Conservation (phyloP, 257 asterid genomes). For the Gynochthodes officinalis region DNA sequence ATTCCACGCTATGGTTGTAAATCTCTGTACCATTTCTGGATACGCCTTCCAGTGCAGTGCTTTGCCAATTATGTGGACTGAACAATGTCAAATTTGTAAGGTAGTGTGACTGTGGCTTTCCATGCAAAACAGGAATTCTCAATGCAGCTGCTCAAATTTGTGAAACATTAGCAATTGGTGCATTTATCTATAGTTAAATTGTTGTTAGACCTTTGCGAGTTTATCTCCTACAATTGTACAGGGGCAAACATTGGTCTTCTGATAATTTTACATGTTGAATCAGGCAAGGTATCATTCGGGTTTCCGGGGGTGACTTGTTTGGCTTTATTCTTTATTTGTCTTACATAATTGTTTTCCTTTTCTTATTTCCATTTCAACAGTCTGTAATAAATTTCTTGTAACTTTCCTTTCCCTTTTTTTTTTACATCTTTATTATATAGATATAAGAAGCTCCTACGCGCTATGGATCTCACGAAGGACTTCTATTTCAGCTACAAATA, state of each 20-base stretch:
- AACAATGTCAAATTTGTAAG: slow-evolving; percentile 1
- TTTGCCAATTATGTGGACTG: slow-evolving; percentile 14
- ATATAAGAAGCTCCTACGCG: slow-evolving; percentile 91
- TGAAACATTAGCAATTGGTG: slow-evolving; percentile 25
- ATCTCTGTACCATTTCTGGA: slow-evolving; percentile 25
- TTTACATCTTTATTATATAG: slow-evolving; percentile 48
- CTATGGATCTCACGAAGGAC: slow-evolving; percentile 93
- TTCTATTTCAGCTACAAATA: slow-evolving; percentile 98
- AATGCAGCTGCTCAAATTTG: background rate
- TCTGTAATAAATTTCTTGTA: slow-evolving; percentile 27
- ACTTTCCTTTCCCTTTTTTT: slow-evolving; percentile 40
- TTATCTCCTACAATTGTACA: slow-evolving; percentile 53
- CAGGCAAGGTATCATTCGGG: slow-evolving; percentile 66
- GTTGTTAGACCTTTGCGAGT: slow-evolving; percentile 43
- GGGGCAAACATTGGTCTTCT: slow-evolving; percentile 63
- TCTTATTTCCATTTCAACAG: slow-evolving; percentile 5
- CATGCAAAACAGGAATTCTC: background rate
- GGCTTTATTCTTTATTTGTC: slow-evolving; percentile 18
- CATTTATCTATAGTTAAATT: slow-evolving; percentile 37
- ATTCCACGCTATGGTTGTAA: slow-evolving; percentile 30
- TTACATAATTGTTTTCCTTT: slow-evolving; percentile 12
- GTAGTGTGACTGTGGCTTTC: slow-evolving; percentile 1
- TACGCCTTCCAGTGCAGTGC: slow-evolving; percentile 30
- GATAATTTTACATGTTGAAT: slow-evolving; percentile 61
- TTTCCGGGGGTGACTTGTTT: slow-evolving; percentile 40